Base-by-base conservation (phyloP, 208 protist genomes). In the Endotrypanum monterogeii region DNA sequence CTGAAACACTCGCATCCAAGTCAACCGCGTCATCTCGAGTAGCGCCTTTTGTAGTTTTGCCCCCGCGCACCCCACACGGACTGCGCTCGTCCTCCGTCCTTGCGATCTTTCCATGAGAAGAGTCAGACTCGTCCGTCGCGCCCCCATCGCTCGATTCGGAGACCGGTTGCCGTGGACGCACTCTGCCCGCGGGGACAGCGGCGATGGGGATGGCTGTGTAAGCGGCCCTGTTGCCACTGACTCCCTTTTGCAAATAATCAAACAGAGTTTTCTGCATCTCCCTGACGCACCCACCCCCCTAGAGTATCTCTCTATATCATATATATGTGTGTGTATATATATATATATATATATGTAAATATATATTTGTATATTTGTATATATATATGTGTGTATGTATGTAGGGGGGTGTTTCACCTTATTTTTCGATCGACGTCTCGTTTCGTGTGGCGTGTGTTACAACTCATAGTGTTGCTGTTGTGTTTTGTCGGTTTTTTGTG, bases 241-340 rank as follows among this genome's bases (percentile, higher is more conserved):
- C 51, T 39, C 52, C 46, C 48, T 67, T 80, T 37, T 30, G 55
- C 46, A 60, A 56, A 61, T 75, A 75, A 39, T 80, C 76, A 11
- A 80, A 80, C 52, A 80, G 76, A 4, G 76, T 80, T n/a, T 58
- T 72, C 51, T 81, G 77, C 70, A 81, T 81, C 7, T 14, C 25
- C 6, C 54, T 32, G 54, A 0, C n/a, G 9, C 55, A 57, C n/a
- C n/a, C n/a, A n/a, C n/a, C n/a, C n/a, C n/a, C n/a, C n/a, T n/a
- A n/a, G n/a, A n/a, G n/a, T n/a, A n/a, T n/a, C n/a, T n/a, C 8
- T 30, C 41, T 41, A 9, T 35, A 51, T 8, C 51, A 5, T 46
- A 23, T 60, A 12, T 57, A 1, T 73, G 25, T 73, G 14, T 30
- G 51, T 4, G n/a, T 37, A 4, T n/a, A 46, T 41, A 11, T 70